Evolutionary conservation across 441 rosid species (phyloP), one percentile per base, ranked within the genome.

Genomic region (Francoa sonchifolia): DNA sequence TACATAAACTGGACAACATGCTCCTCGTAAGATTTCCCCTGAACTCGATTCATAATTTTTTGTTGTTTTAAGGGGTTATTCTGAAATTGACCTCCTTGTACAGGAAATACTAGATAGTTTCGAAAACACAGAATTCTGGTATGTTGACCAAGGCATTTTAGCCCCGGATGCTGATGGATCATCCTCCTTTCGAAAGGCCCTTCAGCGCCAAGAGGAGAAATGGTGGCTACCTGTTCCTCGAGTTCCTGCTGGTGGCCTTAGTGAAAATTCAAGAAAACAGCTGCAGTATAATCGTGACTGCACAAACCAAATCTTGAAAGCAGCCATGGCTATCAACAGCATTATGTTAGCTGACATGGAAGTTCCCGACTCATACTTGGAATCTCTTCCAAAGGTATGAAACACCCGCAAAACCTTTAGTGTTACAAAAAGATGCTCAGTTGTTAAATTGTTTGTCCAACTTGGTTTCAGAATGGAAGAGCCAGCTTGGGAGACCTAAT

Each of bases 151-250:
- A 62, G 97, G 95, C 39, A 81, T 87, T 53, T 54, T 83, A 58
- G 77, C 86, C 1, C 65, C 73, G 9, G 95, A 79, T 44, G 55
- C 77, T 15, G 88, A 79, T 40, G 94, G 84, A 9, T 79, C 99
- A 17, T n/a, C 80, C 3, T 81, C 99, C 29, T 83, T 79, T 28
- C 65, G 74, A 8, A 73, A 66, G 57, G 59, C 75, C 45, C 72
- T 87, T 54, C 95, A 73, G 57, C 90, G 97, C 23, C 97, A 83
- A 52, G 99, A 83, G 55, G 97, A 87, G 39, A 92, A 92, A 60
- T 92, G 99, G 99, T 92, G 99, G 97, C 76, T 92, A 11, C 97
- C 99, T 0, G 82, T 92, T 49, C 97, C 99, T 52, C 76, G 83
- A n/a, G 85, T 92, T 33, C 81, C 90, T 48, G 67, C 74, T 1